These are phyloP conservation scores for Hansenula lynferdii DNA, from an alignment of 1,139 yeast genomes.

Conservation along the genomic window DNA sequence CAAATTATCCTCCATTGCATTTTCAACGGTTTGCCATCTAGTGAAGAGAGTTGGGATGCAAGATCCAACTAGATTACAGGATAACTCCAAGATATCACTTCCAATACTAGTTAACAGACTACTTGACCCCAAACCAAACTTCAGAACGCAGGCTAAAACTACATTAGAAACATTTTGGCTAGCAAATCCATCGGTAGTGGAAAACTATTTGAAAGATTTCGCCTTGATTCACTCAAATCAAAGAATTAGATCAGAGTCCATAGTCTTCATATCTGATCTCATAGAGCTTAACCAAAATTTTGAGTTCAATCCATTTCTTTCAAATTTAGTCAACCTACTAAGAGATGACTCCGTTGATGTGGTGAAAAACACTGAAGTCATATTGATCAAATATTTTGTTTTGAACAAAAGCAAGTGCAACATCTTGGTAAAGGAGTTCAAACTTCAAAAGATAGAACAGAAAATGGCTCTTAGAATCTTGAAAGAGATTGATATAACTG, in stretches of 20 bases:
- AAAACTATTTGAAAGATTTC: constrained; percentile 39
- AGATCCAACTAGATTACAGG: constrained; percentile 49
- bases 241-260: constrained; percentile 39
- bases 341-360: constrained; percentile 31
- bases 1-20: constrained; percentile 44
- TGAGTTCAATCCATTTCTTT: constrained; percentile 37
- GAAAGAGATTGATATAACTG: constrained; percentile 26
- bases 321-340: constrained; percentile 34
- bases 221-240: constrained; percentile 44
- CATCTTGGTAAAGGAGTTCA: constrained; percentile 47
- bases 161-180: constrained; percentile 67
- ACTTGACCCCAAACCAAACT: constrained; percentile 45
- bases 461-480: constrained; percentile 28
- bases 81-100: constrained; percentile 43
- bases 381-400: too few relatives aligned
- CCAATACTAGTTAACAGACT: constrained; percentile 55
- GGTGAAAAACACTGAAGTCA: constrained; percentile 29
- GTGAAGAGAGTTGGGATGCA: constrained; percentile 76
- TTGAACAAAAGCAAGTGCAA: constrained; percentile 36
- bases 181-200: constrained; percentile 54
- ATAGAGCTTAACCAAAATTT: constrained; percentile 34
- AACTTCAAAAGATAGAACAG: constrained; percentile 31
- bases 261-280: constrained; percentile 33
- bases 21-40: constrained; percentile 69
- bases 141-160: constrained; percentile 45